These are phyloP conservation scores for Boletus rubroflammeus DNA, from an alignment of 768 basidiomycete species.

Conservation along the genomic window DNA sequence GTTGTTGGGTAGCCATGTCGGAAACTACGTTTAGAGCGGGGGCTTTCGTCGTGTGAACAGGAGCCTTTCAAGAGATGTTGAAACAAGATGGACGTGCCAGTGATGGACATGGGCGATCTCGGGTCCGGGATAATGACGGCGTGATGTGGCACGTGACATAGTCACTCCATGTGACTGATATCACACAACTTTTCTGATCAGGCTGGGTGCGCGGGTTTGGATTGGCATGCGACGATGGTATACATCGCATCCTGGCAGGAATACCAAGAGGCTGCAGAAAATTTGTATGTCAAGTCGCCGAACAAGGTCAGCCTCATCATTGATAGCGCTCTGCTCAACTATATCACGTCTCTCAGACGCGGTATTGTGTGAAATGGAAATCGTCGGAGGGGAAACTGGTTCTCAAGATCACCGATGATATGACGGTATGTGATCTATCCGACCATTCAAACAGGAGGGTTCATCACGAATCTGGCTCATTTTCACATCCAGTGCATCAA, in stretches of 20 bases:
- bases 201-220: neutral
- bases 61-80: neutral
- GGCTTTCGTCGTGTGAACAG: neutral
- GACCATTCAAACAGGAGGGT: neutral
- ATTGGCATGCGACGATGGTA: constrained; percentile 57
- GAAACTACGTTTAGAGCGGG: neutral
- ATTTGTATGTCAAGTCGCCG: constrained; percentile 76
- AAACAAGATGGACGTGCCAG: neutral
- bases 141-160: constrained; percentile 14
- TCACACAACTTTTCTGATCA: constrained; percentile 8
- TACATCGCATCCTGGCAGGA: constrained; percentile 90
- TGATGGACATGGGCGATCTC: neutral
- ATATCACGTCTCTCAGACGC: constrained; percentile 48
- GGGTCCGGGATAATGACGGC: neutral
- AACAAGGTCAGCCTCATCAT: constrained; percentile 50
- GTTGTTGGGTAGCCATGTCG: constrained; percentile 31
- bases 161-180: constrained; percentile 12
- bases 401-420: constrained; percentile 91
- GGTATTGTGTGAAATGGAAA: constrained; percentile 92
- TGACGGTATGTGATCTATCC: constrained; percentile 56
- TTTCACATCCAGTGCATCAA: constrained; percentile 71
- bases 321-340: neutral
- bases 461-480: neutral
- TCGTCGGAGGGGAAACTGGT: constrained; percentile 82
- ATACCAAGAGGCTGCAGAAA: constrained; percentile 86